A percentile compares a stretch with the other conserved stretches of the same genome.
Evolutionary conservation across 768 basidiomycete genomes (phyloP).

Genomic region (Lanmaoa pseudosensibilis): DNA sequence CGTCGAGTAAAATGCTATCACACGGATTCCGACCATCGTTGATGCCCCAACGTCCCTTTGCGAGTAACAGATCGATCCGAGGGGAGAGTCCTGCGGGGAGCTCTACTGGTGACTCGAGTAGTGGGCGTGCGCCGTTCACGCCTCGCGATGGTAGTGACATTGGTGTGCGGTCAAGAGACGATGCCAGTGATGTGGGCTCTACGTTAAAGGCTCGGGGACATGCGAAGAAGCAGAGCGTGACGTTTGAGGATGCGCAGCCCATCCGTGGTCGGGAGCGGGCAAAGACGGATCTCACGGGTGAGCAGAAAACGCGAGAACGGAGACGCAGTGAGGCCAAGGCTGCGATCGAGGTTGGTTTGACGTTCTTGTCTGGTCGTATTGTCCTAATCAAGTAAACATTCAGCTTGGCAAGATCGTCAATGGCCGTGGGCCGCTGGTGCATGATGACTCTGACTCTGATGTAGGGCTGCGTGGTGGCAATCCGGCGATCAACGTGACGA

Average conservation of each 20-base stretch:
- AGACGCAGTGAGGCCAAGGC: constrained; percentile 82
- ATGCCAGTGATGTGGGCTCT: constrained; percentile 24
- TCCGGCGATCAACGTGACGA: constrained; percentile 39
- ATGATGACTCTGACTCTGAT: constrained; percentile 49
- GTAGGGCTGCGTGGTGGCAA: constrained; percentile 21
- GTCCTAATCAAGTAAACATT: constrained; percentile 4
- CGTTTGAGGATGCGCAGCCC: constrained; percentile 57
- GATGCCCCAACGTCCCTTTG: constrained; percentile 58
- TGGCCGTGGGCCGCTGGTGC: constrained; percentile 63
- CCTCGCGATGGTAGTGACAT: constrained; percentile 78
- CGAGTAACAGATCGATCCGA: constrained; percentile 33
- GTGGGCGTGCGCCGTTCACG: constrained; percentile 71
- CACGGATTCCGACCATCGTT: constrained; percentile 25
- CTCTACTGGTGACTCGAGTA: constrained; percentile 84
- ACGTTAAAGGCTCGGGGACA: constrained; percentile 37
- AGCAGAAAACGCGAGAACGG: constrained; percentile 67
- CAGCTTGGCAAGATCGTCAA: constrained; percentile 90
- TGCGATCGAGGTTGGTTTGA: constrained; percentile 69
- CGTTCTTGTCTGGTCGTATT: neutral
- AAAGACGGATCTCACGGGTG: constrained; percentile 35
- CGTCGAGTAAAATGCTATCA: constrained; percentile 25
- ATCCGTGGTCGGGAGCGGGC: constrained; percentile 32
- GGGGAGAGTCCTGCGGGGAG: constrained; percentile 73
- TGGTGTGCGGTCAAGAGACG: constrained; percentile 23
- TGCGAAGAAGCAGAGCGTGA: constrained; percentile 62